Evolutionary conservation across 1,284 basidiomycete species (phyloP).

Genomic region (Phylloboletellus chloephorus): DNA sequence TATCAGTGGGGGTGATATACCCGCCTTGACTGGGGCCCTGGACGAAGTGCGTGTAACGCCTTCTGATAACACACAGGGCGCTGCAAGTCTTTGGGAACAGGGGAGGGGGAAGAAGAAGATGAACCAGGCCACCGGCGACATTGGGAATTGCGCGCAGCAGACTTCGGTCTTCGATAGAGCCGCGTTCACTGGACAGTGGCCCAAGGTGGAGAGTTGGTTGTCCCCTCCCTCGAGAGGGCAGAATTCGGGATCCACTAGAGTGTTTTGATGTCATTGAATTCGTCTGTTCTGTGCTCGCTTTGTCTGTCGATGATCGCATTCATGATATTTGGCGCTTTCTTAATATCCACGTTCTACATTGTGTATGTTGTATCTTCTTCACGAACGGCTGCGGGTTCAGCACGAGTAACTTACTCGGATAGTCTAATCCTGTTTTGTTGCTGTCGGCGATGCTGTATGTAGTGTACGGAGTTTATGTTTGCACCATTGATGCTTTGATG

Average conservation of each 20-base stretch:
- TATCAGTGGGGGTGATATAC: slow-evolving; percentile 24
- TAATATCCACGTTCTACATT: slow-evolving; percentile 13
- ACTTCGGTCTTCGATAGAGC: slow-evolving; percentile 27
- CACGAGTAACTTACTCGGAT: slow-evolving; percentile 32
- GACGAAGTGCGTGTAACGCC: slow-evolving; percentile 5
- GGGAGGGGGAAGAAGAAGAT: slow-evolving; percentile 22
- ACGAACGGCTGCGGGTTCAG: slow-evolving; percentile 24
- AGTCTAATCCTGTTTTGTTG: slow-evolving; percentile 25
- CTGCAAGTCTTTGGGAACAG: slow-evolving; percentile 19
- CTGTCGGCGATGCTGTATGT: no score
- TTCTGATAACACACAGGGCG: slow-evolving; percentile 9
- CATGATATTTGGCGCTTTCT: slow-evolving; percentile 6
- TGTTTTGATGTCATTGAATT: slow-evolving; percentile 23
- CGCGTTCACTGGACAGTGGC: slow-evolving; percentile 28
- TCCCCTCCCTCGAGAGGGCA: slow-evolving; percentile 28
- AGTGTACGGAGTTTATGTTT: slow-evolving; percentile 10
- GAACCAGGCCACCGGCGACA: slow-evolving; percentile 14
- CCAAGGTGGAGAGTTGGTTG: slow-evolving; percentile 33
- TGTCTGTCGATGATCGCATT: slow-evolving; percentile 13
- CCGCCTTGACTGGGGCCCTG: slow-evolving; percentile 9
- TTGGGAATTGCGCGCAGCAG: slow-evolving; percentile 25
- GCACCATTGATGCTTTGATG: slow-evolving; percentile 11
- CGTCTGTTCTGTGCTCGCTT: slow-evolving; percentile 4
- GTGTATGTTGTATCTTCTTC: slow-evolving; percentile 25
- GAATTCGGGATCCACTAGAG: slow-evolving; percentile 28